Evolutionary conservation across 106 monocot species (phyloP).

Genomic region (Acanthochlamys bracteata): DNA sequence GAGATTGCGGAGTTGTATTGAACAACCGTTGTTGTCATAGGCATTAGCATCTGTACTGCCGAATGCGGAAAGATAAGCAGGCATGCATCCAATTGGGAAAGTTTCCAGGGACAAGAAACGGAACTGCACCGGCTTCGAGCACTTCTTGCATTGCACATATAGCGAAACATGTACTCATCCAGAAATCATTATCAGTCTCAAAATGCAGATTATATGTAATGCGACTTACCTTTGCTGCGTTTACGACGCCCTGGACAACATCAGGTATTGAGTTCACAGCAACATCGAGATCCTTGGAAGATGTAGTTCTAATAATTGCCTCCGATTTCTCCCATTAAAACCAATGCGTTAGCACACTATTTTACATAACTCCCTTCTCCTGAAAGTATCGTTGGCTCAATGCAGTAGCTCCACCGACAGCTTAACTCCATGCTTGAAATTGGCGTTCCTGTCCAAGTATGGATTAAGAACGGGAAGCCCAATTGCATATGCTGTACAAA

Average conservation of each 20-base stretch:
- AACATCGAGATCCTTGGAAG: constrained; percentile 7
- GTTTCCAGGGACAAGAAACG: background rate
- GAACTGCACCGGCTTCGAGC: background rate
- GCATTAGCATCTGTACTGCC: background rate
- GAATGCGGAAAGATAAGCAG: constrained; percentile 6
- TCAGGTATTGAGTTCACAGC: constrained; percentile 9
- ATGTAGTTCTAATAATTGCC: constrained; percentile 41
- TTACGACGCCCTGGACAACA: constrained; percentile 12
- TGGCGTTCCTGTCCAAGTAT: constrained; percentile 6
- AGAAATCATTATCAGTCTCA: background rate
- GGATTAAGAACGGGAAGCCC: constrained; percentile 31
- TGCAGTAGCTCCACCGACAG: constrained; percentile 41
- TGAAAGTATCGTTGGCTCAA: constrained; percentile 17
- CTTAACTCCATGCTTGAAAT: constrained; percentile 36
- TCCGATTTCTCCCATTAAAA: constrained; percentile 57
- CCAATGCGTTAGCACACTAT: constrained; percentile 18
- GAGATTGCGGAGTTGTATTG: constrained; percentile 3
- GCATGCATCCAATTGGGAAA: constrained; percentile 12
- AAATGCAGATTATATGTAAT: background rate
- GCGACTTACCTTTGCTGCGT: constrained; percentile 6
- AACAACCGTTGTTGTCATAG: constrained; percentile 3
- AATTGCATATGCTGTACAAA: constrained; percentile 19
- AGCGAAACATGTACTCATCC: background rate
- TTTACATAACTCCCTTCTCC: constrained; percentile 1
- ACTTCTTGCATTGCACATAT: background rate